Evolutionary conservation across 495 filamentous ascomycete species (phyloP).

Genomic region (Xylaria curta): DNA sequence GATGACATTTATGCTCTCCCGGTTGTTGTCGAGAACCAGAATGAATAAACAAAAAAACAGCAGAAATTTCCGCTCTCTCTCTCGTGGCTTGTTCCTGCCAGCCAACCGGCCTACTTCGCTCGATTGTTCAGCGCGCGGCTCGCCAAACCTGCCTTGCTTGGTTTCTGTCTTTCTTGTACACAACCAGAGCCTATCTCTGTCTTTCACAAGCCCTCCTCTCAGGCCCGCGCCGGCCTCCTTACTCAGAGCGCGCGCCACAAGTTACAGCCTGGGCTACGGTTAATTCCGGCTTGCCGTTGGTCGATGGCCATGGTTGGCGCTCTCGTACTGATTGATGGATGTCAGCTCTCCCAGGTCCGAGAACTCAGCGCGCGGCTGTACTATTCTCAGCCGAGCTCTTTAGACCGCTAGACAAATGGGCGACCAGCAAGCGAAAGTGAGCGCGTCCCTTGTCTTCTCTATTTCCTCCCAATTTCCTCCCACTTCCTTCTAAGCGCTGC

Average conservation of each 20-base stretch:
- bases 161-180: conserved; percentile 4
- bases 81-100: conserved; percentile 3
- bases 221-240: conserved; percentile 18
- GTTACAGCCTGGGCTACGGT: conserved; percentile 3
- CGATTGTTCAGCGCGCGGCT: conserved; percentile 27
- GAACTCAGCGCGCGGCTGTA: conserved; percentile 24
- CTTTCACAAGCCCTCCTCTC: not conserved
- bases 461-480: not conserved
- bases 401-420: not conserved
- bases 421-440: conserved; percentile 2
- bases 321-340: too few species aligned
- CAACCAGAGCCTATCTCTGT: conserved; percentile 12
- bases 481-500: not conserved
- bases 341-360: conserved; percentile 2
- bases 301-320: not conserved
- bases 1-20: conserved; percentile 17
- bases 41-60: not conserved
- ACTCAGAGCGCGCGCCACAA: conserved; percentile 28
- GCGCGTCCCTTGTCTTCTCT: not conserved
- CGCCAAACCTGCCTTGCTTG: conserved; percentile 19
- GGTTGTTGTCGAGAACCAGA: not conserved
- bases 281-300: conserved; percentile 19
- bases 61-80: not conserved
- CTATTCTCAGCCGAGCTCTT: not conserved
- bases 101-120: conserved; percentile 11